Evolutionary conservation across 495 filamentous ascomycete species (phyloP).

Genomic region (Aspergillus nidulans): DNA sequence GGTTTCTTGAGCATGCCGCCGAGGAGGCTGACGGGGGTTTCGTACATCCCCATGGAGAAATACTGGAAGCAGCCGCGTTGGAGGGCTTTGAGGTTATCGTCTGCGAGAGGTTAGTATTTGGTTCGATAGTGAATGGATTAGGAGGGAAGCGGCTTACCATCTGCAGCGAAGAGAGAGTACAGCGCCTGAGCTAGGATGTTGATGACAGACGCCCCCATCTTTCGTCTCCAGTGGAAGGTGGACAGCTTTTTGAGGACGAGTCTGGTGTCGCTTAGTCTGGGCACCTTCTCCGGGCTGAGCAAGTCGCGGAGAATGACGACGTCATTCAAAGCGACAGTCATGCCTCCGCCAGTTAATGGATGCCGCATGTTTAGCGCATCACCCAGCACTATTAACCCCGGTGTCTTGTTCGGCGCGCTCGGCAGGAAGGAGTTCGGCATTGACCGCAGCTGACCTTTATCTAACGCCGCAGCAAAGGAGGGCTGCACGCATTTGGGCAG

Average conservation of each 20-base stretch:
- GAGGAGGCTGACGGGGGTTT: conserved; percentile 76
- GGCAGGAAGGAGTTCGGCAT: conserved; percentile 97
- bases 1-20: conserved; percentile 80
- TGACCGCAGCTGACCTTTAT: conserved; percentile 62
- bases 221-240: conserved; percentile 82
- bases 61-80: conserved; percentile 92
- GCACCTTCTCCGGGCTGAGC: conserved; percentile 61
- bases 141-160: conserved; percentile 43
- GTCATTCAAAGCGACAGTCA: conserved; percentile 93
- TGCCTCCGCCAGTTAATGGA: conserved; percentile 88
- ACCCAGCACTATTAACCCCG: conserved; percentile 77
- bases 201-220: conserved; percentile 76
- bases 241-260: conserved; percentile 64
- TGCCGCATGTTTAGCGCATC: conserved; percentile 98
- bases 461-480: conserved; percentile 70
- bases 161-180: conserved; percentile 84
- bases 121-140: background rate
- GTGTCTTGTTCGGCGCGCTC: conserved; percentile 61
- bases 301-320: conserved; percentile 69
- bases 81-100: conserved; percentile 68
- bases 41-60: conserved; percentile 73
- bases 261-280: conserved; percentile 61
- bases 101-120: conserved; percentile 27
- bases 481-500: conserved; percentile 71
- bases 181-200: conserved; percentile 94